phyloP scores from a whole-genome alignment of 208 protist species.

The Willaertia magna region DNA sequence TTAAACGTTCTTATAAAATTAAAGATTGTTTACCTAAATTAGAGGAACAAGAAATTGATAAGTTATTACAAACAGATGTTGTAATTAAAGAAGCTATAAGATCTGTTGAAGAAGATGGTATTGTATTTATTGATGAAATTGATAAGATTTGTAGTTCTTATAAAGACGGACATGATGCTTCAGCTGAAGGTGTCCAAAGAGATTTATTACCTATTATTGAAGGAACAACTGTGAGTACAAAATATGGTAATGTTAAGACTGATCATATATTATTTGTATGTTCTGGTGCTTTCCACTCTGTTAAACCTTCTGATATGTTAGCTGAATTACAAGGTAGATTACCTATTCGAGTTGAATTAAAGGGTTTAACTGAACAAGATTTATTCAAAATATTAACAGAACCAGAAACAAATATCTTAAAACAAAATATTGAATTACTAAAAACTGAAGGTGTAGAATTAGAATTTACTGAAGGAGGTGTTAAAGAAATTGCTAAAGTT shows the following conservation, averaged over 20 bases:
- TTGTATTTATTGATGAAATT: slow-evolving; percentile 97
- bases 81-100: slow-evolving; percentile 77
- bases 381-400: slow-evolving; percentile 88
- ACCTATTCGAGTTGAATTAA: slow-evolving; percentile 92
- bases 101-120: slow-evolving; percentile 88
- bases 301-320: slow-evolving; percentile 81
- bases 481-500: slow-evolving; percentile 73
- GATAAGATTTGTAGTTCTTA: slow-evolving; percentile 89
- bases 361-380: slow-evolving; percentile 76
- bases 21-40: slow-evolving; percentile 74
- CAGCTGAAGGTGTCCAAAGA: slow-evolving; percentile 89
- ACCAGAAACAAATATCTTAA: slow-evolving; percentile 82
- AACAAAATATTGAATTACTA: slow-evolving; percentile 73
- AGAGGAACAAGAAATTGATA: slow-evolving; percentile 76
- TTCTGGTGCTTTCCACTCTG: slow-evolving; percentile 89
- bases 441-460: slow-evolving; percentile 84
- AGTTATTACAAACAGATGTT: slow-evolving; percentile 77
- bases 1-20: slow-evolving; percentile 76
- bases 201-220: slow-evolving; percentile 94
- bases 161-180: slow-evolving; percentile 66
- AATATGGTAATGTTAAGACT: slow-evolving; percentile 91
- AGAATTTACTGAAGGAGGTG: slow-evolving; percentile 71
- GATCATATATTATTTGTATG: slow-evolving; percentile 95
- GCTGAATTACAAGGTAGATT: slow-evolving; percentile 87
- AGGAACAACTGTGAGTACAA: slow-evolving; percentile 86